These are phyloP conservation scores for Coccomyxa sp. DNA, from an alignment of 139 green algal genomes.

Conservation along the genomic window DNA sequence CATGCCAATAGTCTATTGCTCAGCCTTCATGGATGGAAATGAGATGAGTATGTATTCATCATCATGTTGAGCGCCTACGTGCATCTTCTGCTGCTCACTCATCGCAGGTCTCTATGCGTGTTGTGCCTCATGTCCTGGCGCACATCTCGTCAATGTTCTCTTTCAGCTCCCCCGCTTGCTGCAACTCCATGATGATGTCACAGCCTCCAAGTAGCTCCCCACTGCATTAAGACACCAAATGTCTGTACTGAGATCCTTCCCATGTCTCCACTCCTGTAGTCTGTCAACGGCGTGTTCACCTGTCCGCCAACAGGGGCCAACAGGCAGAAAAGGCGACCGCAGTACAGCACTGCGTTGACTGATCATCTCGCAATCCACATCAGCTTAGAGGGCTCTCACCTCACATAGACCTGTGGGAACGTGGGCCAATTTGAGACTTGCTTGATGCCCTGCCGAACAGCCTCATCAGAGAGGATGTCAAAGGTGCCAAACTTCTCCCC, in stretches of 20 bases:
- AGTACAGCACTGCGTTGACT: background rate
- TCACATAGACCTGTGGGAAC: conserved; percentile 81
- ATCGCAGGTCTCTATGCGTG: too few species aligned
- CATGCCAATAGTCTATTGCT: too few species aligned
- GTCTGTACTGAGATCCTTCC: background rate
- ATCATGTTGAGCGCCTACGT: background rate
- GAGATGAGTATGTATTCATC: background rate
- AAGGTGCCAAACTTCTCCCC: conserved; percentile 67
- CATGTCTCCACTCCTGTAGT: background rate
- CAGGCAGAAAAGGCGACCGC: background rate
- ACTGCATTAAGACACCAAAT: conserved; percentile 61
- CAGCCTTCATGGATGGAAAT: too few species aligned
- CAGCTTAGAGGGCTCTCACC: conserved; percentile 43
- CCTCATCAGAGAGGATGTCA: conserved; percentile 87
- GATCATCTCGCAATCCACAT: background rate
- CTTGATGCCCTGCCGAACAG: conserved; percentile 82
- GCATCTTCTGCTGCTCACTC: background rate
- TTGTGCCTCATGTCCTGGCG: background rate
- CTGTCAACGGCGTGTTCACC: background rate
- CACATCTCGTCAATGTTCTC: conserved; percentile 12
- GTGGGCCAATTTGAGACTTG: conserved; percentile 79
- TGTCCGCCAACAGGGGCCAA: background rate
- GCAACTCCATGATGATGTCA: conserved; percentile 78
- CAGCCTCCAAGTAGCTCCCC: conserved; percentile 86
- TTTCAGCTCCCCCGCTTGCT: conserved; percentile 33